Percentiles rank a stretch among this genome's conserved stretches.
Evolutionary conservation across 2,329 filamentous ascomycete genomes (phyloP).

Genomic region (Aspergillus uvarum): DNA sequence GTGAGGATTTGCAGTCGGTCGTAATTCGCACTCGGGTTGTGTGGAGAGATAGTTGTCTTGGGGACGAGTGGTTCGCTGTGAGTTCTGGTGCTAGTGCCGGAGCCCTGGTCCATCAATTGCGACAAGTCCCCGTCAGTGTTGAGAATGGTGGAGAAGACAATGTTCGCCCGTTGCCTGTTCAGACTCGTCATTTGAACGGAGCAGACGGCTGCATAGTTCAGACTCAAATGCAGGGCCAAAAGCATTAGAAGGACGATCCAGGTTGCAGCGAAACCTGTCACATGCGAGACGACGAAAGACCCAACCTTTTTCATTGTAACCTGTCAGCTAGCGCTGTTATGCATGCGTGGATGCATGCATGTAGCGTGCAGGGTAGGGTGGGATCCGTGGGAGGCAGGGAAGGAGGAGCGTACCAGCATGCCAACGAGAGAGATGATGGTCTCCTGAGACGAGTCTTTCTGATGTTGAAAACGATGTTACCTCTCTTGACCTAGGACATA

Average conservation of each 20-base stretch:
- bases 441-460: slow-evolving; percentile 91
- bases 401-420: slow-evolving; percentile 61
- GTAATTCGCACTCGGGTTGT: neutral
- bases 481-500: neutral
- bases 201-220: slow-evolving; percentile 83
- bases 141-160: slow-evolving; percentile 65
- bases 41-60: neutral
- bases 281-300: slow-evolving; percentile 73
- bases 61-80: neutral
- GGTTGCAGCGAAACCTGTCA: slow-evolving; percentile 70
- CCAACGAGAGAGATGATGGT: slow-evolving; percentile 87
- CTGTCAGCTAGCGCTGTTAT: neutral
- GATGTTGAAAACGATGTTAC: neutral
- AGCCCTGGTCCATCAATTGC: slow-evolving; percentile 10
- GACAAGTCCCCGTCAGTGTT: slow-evolving; percentile 31
- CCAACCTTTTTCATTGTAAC: slow-evolving; percentile 55
- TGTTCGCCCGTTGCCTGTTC: slow-evolving; percentile 81
- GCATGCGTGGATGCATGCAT: neutral
- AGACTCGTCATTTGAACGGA: slow-evolving; percentile 79
- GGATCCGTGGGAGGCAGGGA: neutral
- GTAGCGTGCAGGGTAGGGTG: neutral
- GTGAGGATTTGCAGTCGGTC: slow-evolving; percentile 42
- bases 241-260: slow-evolving; percentile 71
- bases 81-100: neutral
- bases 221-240: slow-evolving; percentile 72